Percentiles rank a stretch among this genome's conserved stretches.
These are phyloP conservation scores for Glycine latifolia DNA, from an alignment of 306 rosid species.

Conservation along the genomic window DNA sequence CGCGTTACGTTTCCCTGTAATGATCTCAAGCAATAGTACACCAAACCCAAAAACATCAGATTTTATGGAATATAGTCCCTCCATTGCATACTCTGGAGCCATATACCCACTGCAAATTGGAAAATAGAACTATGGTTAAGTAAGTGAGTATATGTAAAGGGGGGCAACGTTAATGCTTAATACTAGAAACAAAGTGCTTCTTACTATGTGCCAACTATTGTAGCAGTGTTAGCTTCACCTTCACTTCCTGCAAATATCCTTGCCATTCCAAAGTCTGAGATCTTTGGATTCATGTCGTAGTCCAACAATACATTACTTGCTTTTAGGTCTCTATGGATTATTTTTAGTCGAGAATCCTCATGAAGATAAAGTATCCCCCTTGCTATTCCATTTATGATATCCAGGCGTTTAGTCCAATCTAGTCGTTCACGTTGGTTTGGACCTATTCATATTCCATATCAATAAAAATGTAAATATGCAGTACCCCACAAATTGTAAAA, in stretches of 20 bases:
- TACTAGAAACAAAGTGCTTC: constrained; percentile 2
- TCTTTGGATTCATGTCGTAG: constrained; percentile 56
- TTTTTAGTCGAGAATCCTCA: constrained; percentile 56
- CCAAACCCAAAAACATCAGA: constrained; percentile 59
- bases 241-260: constrained; percentile 56
- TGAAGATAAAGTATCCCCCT: constrained; percentile 61
- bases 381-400: constrained; percentile 57
- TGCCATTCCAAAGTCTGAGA: constrained; percentile 69
- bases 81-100: constrained; percentile 65
- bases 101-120: constrained; percentile 51
- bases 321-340: constrained; percentile 61
- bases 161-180: background rate
- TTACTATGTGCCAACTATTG: constrained; percentile 59
- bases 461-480: background rate
- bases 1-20: constrained; percentile 48
- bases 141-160: background rate
- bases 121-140: background rate
- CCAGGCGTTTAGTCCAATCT: constrained; percentile 51
- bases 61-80: constrained; percentile 55
- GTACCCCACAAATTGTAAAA: too few relatives aligned
- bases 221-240: constrained; percentile 56
- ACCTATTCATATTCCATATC: constrained; percentile 39
- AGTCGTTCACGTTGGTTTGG: constrained; percentile 45
- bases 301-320: constrained; percentile 60
- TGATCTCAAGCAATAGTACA: constrained; percentile 56